Conservation (phyloP, 805 yeast genomes). For the Saccharomycopsis sp. region DNA sequence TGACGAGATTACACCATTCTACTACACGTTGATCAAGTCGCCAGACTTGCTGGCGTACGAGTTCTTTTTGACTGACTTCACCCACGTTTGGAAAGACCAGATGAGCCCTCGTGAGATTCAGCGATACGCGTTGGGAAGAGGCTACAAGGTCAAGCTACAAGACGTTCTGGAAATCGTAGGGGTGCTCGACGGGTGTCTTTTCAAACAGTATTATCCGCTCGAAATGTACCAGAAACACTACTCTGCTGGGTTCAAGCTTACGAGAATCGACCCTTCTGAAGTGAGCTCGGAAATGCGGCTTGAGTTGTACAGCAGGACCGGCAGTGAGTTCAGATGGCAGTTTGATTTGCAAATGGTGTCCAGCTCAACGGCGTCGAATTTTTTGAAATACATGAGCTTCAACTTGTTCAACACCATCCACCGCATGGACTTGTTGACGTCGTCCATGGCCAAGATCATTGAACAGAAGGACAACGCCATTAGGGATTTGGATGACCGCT, state of each 20-base stretch:
- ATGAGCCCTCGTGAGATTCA: constrained; percentile 3
- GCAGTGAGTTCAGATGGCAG: constrained; percentile 14
- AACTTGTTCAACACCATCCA: constrained; percentile 11
- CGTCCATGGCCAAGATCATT: constrained; percentile 4
- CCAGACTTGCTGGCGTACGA: constrained; percentile 8
- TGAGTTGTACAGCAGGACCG: not conserved
- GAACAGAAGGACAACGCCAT: constrained; percentile 14
- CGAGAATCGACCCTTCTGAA: constrained; percentile 1
- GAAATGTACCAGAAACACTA: constrained; percentile 1
- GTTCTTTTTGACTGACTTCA: constrained; percentile 17
- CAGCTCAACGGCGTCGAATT: constrained; percentile 17
- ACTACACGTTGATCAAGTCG: constrained; percentile 12
- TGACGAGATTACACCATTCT: too few relatives aligned
- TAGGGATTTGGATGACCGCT: constrained; percentile 2
- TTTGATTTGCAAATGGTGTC: constrained; percentile 9
- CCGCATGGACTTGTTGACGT: constrained; percentile 6
- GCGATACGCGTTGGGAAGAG: not conserved
- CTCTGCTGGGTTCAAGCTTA: constrained; percentile 5
- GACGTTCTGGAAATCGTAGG: constrained; percentile 12
- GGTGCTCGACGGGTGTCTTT: constrained; percentile 12
- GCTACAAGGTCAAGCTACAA: not conserved
- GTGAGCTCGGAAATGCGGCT: not conserved
- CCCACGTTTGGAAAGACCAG: constrained; percentile 13
- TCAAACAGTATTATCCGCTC: constrained; percentile 11
- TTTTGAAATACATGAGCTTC: constrained; percentile 12